Evolutionary conservation across 140 eudicot species (phyloP).

Genomic region (Eryngium alpinum): DNA sequence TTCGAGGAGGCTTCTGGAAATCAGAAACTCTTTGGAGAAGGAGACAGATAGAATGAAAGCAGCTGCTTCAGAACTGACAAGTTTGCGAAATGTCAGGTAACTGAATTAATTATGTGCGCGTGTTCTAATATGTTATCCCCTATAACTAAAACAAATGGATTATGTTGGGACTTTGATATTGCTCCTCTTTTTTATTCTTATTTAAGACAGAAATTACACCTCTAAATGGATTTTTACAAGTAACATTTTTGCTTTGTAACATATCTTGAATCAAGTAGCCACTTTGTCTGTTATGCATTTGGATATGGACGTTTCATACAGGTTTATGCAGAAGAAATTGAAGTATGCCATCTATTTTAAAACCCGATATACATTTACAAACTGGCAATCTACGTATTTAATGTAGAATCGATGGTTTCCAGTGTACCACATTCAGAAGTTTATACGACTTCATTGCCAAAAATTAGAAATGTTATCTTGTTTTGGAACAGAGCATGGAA

Average conservation of each 20-base stretch:
- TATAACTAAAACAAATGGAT: too few relatives aligned
- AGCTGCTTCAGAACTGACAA: slow-evolving; percentile 40
- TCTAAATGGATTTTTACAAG: not conserved
- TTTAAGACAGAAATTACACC: not conserved
- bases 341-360: not conserved
- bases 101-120: not conserved
- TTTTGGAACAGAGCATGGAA: not conserved
- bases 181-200: not conserved
- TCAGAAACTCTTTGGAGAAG: slow-evolving; percentile 21
- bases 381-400: not conserved
- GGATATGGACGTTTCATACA: not conserved
- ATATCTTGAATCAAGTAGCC: not conserved
- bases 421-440: not conserved
- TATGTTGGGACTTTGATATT: too few relatives aligned
- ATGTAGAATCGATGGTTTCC: not conserved
- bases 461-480: not conserved
- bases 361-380: not conserved
- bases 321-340: not conserved
- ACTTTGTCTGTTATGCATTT: not conserved
- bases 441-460: too few relatives aligned
- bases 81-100: slow-evolving; percentile 55
- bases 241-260: not conserved
- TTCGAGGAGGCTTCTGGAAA: slow-evolving; percentile 44
- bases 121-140: too few relatives aligned
- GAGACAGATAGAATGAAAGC: slow-evolving; percentile 50